Evolutionary conservation across 345 rosid genomes (phyloP).

Genomic region (Orychophragmus violaceus): DNA sequence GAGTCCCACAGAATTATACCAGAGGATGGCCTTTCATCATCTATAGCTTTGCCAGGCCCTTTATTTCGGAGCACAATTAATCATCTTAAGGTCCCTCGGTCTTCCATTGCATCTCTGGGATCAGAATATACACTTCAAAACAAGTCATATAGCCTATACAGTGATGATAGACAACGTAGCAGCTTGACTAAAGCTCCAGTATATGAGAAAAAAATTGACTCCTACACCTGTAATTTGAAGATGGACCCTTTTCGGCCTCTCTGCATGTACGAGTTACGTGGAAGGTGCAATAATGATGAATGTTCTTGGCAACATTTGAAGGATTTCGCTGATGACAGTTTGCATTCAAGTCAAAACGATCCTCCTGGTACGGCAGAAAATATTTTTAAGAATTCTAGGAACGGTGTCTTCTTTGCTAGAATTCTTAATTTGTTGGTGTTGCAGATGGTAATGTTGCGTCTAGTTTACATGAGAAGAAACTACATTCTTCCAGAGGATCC

Average conservation of each 20-base stretch:
- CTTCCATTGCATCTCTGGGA: slow-evolving; percentile 20
- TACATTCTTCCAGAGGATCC: slow-evolving; percentile 28
- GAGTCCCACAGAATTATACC: slow-evolving; percentile 27
- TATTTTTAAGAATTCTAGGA: background rate
- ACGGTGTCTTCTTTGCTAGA: background rate
- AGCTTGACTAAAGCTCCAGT: slow-evolving; percentile 26
- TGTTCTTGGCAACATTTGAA: slow-evolving; percentile 92
- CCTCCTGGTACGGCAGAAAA: slow-evolving; percentile 37
- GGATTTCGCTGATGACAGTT: slow-evolving; percentile 40
- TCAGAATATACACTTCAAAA: slow-evolving; percentile 26
- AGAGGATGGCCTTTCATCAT: slow-evolving; percentile 21
- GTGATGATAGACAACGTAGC: slow-evolving; percentile 29
- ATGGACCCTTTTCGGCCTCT: slow-evolving; percentile 82
- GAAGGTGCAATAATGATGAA: slow-evolving; percentile 89
- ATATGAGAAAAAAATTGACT: slow-evolving; percentile 38
- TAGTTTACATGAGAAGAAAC: slow-evolving; percentile 24
- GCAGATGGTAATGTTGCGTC: slow-evolving; percentile 50
- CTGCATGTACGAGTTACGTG: slow-evolving; percentile 90
- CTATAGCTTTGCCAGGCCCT: slow-evolving; percentile 35
- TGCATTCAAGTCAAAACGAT: slow-evolving; percentile 26
- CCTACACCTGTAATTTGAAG: slow-evolving; percentile 42
- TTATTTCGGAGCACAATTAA: slow-evolving; percentile 45
- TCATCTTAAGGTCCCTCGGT: slow-evolving; percentile 42
- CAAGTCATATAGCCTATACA: slow-evolving; percentile 22
- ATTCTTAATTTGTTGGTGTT: slow-evolving; percentile 20